Evolutionary conservation across 78 protist species (phyloP).

Genomic region (Dictyostelium intermedium): DNA sequence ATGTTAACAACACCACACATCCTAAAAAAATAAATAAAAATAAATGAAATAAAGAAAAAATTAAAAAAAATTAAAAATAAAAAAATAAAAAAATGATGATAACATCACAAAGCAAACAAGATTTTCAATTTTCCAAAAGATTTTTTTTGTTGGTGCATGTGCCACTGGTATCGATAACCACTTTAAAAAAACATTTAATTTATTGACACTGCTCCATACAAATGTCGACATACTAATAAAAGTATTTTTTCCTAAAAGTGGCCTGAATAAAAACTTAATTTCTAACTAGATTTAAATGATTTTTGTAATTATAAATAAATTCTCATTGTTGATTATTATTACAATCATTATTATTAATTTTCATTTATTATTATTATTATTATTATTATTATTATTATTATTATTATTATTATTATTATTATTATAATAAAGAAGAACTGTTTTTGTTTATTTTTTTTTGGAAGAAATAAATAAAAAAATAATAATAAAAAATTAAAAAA

Average conservation of each 20-base stretch:
- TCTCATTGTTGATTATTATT: background rate
- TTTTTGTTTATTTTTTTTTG: background rate
- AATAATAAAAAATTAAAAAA: background rate
- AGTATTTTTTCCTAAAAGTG: background rate
- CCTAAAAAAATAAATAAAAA: background rate
- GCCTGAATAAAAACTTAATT: background rate
- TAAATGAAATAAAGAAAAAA: background rate
- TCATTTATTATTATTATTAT: background rate
- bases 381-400: background rate
- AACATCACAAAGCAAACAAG: background rate
- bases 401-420: background rate
- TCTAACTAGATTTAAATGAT: background rate
- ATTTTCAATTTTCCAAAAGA: background rate
- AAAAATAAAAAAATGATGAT: background rate
- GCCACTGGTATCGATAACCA: background rate
- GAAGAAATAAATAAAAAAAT: background rate
- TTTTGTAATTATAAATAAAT: background rate
- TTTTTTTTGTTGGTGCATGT: background rate
- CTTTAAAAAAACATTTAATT: background rate
- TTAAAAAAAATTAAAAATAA: background rate
- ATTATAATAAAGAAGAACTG: too few species aligned
- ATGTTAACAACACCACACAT: background rate
- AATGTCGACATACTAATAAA: background rate
- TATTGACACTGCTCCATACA: background rate
- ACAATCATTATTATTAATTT: too few species aligned